phyloP scores from a whole-genome alignment of 148 eudicot species.

The Heliosperma pusillum region DNA sequence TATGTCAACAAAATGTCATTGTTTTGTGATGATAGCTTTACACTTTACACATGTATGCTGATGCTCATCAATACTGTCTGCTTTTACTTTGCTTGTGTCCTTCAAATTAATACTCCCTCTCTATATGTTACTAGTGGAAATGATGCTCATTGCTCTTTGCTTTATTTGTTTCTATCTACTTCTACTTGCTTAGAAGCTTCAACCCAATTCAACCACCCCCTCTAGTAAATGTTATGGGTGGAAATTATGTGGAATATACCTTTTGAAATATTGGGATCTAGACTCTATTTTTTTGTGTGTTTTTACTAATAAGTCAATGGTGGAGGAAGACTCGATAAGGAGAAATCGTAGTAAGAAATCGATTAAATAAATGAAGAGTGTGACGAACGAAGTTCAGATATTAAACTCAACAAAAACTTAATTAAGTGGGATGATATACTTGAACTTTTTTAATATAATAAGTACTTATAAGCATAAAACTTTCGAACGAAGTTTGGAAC shows the following conservation, averaged over 20 bases:
- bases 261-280: not conserved
- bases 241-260: not conserved
- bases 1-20: not conserved
- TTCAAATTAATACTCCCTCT: not conserved
- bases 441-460: too few species aligned
- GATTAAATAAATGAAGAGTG: not conserved
- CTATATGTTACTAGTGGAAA: not conserved
- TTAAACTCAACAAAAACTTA: too few species aligned
- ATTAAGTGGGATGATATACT: too few species aligned
- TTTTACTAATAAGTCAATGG: not conserved
- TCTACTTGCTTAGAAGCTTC: slow-evolving; percentile 11
- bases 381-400: too few species aligned
- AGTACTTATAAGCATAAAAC: too few species aligned
- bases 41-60: slow-evolving; percentile 18
- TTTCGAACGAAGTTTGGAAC: too few species aligned
- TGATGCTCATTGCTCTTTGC: not conserved
- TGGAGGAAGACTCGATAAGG: not conserved
- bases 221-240: not conserved
- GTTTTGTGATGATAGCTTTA: not conserved
- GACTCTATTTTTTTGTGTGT: not conserved
- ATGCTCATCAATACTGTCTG: slow-evolving; percentile 5
- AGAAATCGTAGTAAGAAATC: not conserved
- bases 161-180: too few species aligned
- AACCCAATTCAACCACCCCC: not conserved
- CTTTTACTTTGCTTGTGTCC: slow-evolving; percentile 13